A percentile compares a stretch with the other conserved stretches of the same genome.
These are phyloP conservation scores for Rhazya stricta DNA, from an alignment of 257 asterid species.

Conservation along the genomic window DNA sequence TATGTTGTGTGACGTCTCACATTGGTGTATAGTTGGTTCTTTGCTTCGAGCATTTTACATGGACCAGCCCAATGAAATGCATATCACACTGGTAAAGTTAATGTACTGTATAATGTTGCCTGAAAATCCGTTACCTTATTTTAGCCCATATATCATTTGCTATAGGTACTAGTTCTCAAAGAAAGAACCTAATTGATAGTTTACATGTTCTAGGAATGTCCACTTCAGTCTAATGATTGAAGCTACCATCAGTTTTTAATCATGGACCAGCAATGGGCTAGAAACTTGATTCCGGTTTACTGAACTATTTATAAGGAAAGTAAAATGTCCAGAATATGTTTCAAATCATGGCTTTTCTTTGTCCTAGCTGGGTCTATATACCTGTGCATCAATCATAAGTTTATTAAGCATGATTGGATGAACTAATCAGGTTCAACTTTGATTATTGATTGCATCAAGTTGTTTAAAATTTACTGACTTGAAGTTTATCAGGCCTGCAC, in stretches of 20 bases:
- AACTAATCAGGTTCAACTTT: neutral
- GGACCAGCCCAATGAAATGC: neutral
- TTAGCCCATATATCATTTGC: neutral
- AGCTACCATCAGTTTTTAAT: neutral
- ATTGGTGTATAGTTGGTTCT: neutral
- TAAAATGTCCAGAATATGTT: neutral
- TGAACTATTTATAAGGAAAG: neutral
- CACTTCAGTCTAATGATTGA: neutral
- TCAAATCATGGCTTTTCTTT: neutral
- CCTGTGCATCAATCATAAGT: neutral
- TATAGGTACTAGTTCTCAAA: neutral
- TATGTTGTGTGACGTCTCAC: neutral
- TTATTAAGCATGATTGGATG: neutral
- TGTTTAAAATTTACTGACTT: constrained; percentile 21
- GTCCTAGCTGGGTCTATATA: neutral
- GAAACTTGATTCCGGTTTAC: neutral
- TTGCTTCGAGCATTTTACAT: neutral
- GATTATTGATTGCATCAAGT: neutral
- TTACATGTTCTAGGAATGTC: neutral
- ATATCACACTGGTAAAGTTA: neutral
- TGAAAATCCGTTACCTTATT: neutral
- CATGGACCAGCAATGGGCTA: neutral
- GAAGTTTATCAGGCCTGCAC: constrained; percentile 52
- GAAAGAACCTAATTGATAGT: neutral
- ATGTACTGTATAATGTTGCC: neutral